Base-by-base conservation (phyloP, 1,284 basidiomycete genomes). In the Rhodofomes roseus region DNA sequence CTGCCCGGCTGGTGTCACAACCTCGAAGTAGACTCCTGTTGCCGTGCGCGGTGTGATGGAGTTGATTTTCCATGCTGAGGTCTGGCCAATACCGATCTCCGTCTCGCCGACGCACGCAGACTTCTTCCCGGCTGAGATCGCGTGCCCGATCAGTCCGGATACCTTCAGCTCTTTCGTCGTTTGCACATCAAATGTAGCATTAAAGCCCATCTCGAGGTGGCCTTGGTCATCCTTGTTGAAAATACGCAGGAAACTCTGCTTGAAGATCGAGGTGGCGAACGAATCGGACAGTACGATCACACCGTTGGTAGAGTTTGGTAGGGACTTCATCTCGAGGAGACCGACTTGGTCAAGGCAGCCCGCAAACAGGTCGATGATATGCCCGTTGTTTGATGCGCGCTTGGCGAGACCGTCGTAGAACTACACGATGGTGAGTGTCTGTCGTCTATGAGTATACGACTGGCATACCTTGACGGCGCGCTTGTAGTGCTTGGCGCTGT, bases 161-260 rank as follows among this genome's bases (percentile, higher is more conserved):
- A 99, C 95, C 75, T 96, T 97, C 69, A 99, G 86, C 75, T 99
- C 97, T 80, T 99, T 99, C 54, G 96, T 98, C 3, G 96, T 98
- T 91, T 95, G 92, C 37, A 99, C 96, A 72, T 99, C 96, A 69
- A 99, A 96, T 0, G 96, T 99, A 7, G 95, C 96, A 69, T 99
- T 99, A 81, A 99, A 99, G 63, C 96, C 96, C 96, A 99, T 98
- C 71, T 92, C 88, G 25, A 99, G 80, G 69, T 92, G 83, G 0
- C 95, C 96, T 66, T 96, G 87, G 22, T 95, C 93, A 70, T 98
- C 96, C 76, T 98, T 98, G 71, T 83, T 87, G 75, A 99, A 96
- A 55, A 97, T 81, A 58, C 96, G 87, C 59, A 98, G 82, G 88
- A 98, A 98, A 68, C 88, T 92, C 77, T 98, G 96, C 80, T 98